These are phyloP conservation scores for Trypanosomatidae sp. DNA, from an alignment of 208 protist genomes.

Conservation along the genomic window DNA sequence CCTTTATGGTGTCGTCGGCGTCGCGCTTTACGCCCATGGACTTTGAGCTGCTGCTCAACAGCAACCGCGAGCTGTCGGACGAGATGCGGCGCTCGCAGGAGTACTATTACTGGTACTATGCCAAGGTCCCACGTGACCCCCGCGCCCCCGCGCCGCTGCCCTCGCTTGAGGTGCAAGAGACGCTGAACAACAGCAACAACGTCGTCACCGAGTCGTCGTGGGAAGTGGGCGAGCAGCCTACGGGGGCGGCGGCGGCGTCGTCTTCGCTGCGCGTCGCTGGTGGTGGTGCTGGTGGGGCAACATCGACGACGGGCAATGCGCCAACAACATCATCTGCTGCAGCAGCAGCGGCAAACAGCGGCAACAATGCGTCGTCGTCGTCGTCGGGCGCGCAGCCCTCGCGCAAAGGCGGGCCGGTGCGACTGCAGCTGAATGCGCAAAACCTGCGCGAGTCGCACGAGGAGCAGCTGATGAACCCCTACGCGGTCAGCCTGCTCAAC, in stretches of 20 bases:
- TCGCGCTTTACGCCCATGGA: constrained; percentile 69
- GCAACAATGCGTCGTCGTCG: constrained; percentile 1
- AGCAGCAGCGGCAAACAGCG: too few species aligned
- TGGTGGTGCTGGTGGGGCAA: too few species aligned
- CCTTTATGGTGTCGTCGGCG: neutral
- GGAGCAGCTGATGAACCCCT: constrained; percentile 62
- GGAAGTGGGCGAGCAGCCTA: constrained; percentile 11
- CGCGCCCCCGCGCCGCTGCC: constrained; percentile 57
- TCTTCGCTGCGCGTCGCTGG: neutral
- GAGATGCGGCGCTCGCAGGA: constrained; percentile 74
- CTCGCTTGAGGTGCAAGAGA: constrained; percentile 41
- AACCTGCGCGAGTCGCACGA: constrained; percentile 59
- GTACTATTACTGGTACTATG: constrained; percentile 82
- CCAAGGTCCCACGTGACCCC: constrained; percentile 43
- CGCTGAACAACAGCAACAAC: too few species aligned
- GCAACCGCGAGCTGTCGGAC: constrained; percentile 51
- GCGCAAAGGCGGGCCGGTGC: constrained; percentile 9
- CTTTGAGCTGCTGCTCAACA: constrained; percentile 73
- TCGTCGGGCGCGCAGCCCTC: neutral
- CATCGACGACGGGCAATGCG: too few species aligned
- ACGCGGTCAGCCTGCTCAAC: constrained; percentile 40
- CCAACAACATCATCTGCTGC: too few species aligned
- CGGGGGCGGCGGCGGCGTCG: neutral
- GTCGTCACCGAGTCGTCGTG: constrained; percentile 55
- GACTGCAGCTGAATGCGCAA: constrained; percentile 53